These are phyloP conservation scores for Amanita inopinata DNA, from an alignment of 768 basidiomycete genomes.

Conservation along the genomic window DNA sequence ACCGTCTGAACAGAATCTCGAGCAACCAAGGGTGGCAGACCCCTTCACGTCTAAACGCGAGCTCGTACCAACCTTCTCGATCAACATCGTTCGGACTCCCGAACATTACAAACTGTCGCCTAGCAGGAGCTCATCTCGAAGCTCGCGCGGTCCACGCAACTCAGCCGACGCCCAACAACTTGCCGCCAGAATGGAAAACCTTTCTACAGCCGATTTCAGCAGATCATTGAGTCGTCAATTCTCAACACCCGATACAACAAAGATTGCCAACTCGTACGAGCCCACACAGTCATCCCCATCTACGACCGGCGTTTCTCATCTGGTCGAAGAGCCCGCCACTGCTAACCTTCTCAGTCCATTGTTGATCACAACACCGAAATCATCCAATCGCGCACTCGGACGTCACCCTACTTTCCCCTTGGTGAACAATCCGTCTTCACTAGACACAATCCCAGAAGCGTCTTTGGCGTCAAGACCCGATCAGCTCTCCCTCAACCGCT, in stretches of 20 bases:
- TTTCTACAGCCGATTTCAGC: conserved; percentile 14
- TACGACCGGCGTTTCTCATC: conserved; percentile 15
- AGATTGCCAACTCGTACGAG: neutral
- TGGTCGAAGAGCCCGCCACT: conserved; percentile 37
- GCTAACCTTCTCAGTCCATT: conserved; percentile 23
- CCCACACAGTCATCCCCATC: neutral
- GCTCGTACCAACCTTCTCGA: conserved; percentile 59
- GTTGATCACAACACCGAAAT: conserved; percentile 10
- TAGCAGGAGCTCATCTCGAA: conserved; percentile 13
- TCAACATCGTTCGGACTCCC: conserved; percentile 62
- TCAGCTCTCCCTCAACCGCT: neutral
- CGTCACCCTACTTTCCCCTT: conserved; percentile 26
- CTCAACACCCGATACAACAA: neutral
- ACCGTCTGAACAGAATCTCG: neutral
- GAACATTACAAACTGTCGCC: conserved; percentile 37
- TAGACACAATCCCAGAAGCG: conserved; percentile 31
- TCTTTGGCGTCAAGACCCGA: neutral
- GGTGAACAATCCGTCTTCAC: conserved; percentile 19
- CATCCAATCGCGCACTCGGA: conserved; percentile 11
- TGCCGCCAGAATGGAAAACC: conserved; percentile 18
- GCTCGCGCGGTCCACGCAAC: conserved; percentile 13
- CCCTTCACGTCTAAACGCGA: conserved; percentile 41
- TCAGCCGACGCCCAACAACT: conserved; percentile 20
- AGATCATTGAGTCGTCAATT: neutral
- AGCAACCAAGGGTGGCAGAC: conserved; percentile 12